These are phyloP conservation scores for Houttuynia cordata DNA, from an alignment of 164 flowering plant species.

Conservation along the genomic window DNA sequence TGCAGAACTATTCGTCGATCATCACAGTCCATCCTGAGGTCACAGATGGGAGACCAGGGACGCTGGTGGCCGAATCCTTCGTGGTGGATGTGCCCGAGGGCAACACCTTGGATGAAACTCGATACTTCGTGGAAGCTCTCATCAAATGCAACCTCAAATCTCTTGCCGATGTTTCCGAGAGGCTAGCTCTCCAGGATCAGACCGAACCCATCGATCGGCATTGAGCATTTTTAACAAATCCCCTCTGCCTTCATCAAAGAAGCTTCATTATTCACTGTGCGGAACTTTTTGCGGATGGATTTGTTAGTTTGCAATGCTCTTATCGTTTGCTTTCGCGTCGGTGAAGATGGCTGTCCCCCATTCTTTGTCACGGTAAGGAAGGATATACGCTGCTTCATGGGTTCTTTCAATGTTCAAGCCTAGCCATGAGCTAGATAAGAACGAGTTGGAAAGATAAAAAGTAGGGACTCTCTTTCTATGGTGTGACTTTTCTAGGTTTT, in stretches of 20 bases:
- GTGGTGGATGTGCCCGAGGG: constrained; percentile 86
- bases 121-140: constrained; percentile 78
- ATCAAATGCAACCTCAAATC: constrained; percentile 84
- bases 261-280: too few species aligned
- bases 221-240: constrained; percentile 5
- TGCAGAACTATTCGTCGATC: constrained; percentile 77
- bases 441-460: neutral
- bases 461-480: constrained; percentile 9
- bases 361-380: neutral
- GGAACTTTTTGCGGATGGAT: too few species aligned
- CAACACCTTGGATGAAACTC: constrained; percentile 77
- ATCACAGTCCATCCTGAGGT: constrained; percentile 71
- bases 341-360: constrained; percentile 6
- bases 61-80: constrained; percentile 70
- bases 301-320: constrained; percentile 2
- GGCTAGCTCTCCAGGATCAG: constrained; percentile 50
- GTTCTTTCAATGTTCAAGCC: constrained; percentile 6
- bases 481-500: constrained; percentile 12
- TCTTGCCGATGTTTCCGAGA: constrained; percentile 66
- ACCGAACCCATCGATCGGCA: constrained; percentile 33
- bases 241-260: too few species aligned
- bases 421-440: constrained; percentile 6
- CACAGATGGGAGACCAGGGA: constrained; percentile 68
- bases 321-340: constrained; percentile 4
- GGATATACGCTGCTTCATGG: too few species aligned